Percentiles rank a stretch among this genome's conserved stretches.
Conservation (phyloP, 495 filamentous ascomycete genomes). For the Barbatosphaeria neglecta region DNA sequence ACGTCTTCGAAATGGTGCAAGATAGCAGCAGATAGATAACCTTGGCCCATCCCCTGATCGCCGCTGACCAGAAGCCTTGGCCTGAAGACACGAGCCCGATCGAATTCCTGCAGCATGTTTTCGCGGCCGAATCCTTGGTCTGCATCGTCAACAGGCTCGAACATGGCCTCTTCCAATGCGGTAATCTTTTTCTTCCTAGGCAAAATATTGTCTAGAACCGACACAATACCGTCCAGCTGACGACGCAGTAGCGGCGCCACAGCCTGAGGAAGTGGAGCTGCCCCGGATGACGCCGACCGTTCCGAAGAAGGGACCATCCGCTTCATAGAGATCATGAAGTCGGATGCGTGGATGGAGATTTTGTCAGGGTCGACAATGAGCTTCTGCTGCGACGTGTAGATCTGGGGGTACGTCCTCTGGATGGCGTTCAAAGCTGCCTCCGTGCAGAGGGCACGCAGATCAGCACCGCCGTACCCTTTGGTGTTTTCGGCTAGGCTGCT, state of each 20-base stretch:
- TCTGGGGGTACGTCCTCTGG: conserved; percentile 88
- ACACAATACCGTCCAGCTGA: conserved; percentile 55
- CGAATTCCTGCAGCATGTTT: conserved; percentile 80
- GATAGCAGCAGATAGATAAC: conserved; percentile 77
- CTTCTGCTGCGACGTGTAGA: conserved; percentile 85
- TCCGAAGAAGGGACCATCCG: conserved; percentile 94
- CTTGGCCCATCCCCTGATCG: conserved; percentile 79
- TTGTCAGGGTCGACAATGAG: conserved; percentile 74
- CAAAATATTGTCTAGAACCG: conserved; percentile 60
- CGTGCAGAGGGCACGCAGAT: conserved; percentile 86
- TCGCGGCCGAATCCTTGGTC: conserved; percentile 74
- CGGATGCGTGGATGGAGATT: conserved; percentile 75
- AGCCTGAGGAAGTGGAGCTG: conserved; percentile 60
- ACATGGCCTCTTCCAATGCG: conserved; percentile 87
- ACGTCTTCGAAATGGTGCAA: conserved; percentile 84
- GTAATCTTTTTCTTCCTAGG: conserved; percentile 76
- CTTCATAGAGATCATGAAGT: conserved; percentile 94
- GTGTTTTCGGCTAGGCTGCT: conserved; percentile 72
- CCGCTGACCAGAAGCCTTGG: conserved; percentile 76
- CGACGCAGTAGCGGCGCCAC: conserved; percentile 73
- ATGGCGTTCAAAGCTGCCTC: conserved; percentile 98
- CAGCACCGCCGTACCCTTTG: conserved; percentile 93
- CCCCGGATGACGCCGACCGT: conserved; percentile 69
- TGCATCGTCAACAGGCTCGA: conserved; percentile 67
- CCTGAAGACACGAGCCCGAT: conserved; percentile 76